Percentiles rank a stretch among this genome's conserved stretches.
These are phyloP conservation scores for Musa beccarii DNA, from an alignment of 176 grass and related monocot species.

Conservation along the genomic window DNA sequence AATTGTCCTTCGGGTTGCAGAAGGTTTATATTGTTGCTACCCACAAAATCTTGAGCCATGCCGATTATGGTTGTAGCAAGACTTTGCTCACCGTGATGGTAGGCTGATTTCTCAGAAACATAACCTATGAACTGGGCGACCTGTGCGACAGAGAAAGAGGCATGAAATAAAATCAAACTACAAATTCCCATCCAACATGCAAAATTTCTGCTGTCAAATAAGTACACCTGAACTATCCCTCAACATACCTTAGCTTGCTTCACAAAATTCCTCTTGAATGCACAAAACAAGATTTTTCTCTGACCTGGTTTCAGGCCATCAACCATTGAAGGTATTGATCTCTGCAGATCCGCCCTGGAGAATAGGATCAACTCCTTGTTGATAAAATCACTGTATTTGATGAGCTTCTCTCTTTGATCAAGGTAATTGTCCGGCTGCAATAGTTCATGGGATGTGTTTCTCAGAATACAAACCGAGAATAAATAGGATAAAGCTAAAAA, in stretches of 20 bases:
- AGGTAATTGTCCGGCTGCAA: conserved; percentile 65
- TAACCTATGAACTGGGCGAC: conserved; percentile 89
- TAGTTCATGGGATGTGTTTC: background rate
- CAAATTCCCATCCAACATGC: too few species aligned
- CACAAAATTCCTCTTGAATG: conserved; percentile 71
- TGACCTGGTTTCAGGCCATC: conserved; percentile 72
- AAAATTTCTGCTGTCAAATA: too few species aligned
- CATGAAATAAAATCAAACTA: background rate
- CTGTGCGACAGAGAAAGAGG: conserved; percentile 20
- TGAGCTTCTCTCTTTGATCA: conserved; percentile 36
- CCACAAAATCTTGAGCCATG: conserved; percentile 94
- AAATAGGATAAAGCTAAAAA: background rate
- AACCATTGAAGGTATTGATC: conserved; percentile 90
- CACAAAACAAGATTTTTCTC: conserved; percentile 59
- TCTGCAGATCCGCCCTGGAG: conserved; percentile 75
- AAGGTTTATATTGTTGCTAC: conserved; percentile 83
- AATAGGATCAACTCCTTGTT: conserved; percentile 90
- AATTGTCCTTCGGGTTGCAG: conserved; percentile 67
- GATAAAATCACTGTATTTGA: conserved; percentile 89
- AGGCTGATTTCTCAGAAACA: conserved; percentile 83
- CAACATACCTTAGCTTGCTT: conserved; percentile 64
- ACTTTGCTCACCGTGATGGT: conserved; percentile 80
- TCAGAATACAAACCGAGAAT: background rate
- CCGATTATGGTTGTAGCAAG: conserved; percentile 67
- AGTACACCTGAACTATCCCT: background rate